Conservation (phyloP, 306 rosid species). For the Prunus mongolica region DNA sequence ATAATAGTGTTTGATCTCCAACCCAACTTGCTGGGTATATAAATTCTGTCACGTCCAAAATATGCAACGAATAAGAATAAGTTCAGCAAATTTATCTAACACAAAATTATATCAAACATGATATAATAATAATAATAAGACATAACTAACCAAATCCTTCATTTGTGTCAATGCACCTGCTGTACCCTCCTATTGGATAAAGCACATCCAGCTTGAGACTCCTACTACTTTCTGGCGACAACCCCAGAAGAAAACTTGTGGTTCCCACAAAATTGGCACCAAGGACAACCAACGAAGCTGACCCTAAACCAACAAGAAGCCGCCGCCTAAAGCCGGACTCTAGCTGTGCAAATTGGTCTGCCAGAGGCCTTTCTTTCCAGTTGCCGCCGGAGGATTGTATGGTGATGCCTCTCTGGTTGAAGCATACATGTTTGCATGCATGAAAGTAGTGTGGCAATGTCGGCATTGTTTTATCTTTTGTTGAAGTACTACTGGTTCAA, state of each 20-base stretch:
- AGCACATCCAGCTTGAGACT: slow-evolving; percentile 63
- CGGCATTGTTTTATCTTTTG: slow-evolving; percentile 16
- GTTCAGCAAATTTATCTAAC: neutral
- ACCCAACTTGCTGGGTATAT: slow-evolving; percentile 91
- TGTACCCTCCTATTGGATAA: slow-evolving; percentile 71
- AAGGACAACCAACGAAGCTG: slow-evolving; percentile 75
- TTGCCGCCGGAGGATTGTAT: slow-evolving; percentile 27
- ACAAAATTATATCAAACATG: neutral
- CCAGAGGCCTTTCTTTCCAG: slow-evolving; percentile 31
- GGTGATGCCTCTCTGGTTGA: slow-evolving; percentile 16
- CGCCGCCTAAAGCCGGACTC: slow-evolving; percentile 58
- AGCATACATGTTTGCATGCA: slow-evolving; percentile 27
- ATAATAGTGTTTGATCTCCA: slow-evolving; percentile 81
- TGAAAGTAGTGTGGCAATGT: slow-evolving; percentile 33
- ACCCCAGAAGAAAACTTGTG: slow-evolving; percentile 66
- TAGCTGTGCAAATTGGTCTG: slow-evolving; percentile 51
- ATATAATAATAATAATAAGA: neutral
- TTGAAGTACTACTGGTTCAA: neutral
- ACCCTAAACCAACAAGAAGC: slow-evolving; percentile 57
- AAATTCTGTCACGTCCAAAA: slow-evolving; percentile 46
- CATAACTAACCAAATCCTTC: slow-evolving; percentile 72
- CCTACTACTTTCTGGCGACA: slow-evolving; percentile 64
- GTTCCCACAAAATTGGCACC: slow-evolving; percentile 83
- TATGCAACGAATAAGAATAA: neutral
- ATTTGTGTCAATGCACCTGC: slow-evolving; percentile 65